Evolutionary conservation across 352 stramenopile species (phyloP), one percentile per base, ranked within the genome.

Genomic region (Phytophthora crassamura): DNA sequence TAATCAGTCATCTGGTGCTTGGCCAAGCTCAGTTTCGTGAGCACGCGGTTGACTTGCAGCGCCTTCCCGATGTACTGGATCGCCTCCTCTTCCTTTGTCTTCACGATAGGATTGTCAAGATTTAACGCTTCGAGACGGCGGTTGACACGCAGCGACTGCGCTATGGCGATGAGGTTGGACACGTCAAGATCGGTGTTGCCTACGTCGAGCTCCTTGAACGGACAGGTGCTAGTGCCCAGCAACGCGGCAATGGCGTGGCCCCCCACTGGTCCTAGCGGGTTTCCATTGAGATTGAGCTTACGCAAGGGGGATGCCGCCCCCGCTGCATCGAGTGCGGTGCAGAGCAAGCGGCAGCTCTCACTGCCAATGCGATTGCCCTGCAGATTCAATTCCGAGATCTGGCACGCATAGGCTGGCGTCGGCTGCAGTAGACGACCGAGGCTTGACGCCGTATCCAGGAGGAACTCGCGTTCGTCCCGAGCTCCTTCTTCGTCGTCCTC

Each of bases 51-150:
- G n/a, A 88, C 78, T 57, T 91, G 82, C 43, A 93, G 67, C 74
- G 88, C 88, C 60, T 90, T 91, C 40, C 80, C 84, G 12, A 93
- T 66, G 45, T 91, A 85, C 63, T 93, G 84, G 18, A 89, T 72
- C 4, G 78, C 72, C 22, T 91, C 84, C 58, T 91, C 82, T 59
- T 92, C 85, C n/a, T 74, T 88, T 0, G 74, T 82, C 10, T 62
- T 62, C 15, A 91, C 22, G 0, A 90, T 52, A 1, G 82, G 82
- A 32, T 89, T 91, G 67, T 91, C 84, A 5, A 93, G 64, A 33
- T 87, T 84, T 25, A 93, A 50, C 10, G 58, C 42, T 2, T 63
- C 11, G 3, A 93, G 69, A 12, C 39, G 65, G 14, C 22, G 30
- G 56, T 93, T 93, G 0, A 35, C 30, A 2, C 78, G 75, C 34